phyloP scores from a whole-genome alignment of 306 rosid species.

The Psophocarpus tetragonolobus region DNA sequence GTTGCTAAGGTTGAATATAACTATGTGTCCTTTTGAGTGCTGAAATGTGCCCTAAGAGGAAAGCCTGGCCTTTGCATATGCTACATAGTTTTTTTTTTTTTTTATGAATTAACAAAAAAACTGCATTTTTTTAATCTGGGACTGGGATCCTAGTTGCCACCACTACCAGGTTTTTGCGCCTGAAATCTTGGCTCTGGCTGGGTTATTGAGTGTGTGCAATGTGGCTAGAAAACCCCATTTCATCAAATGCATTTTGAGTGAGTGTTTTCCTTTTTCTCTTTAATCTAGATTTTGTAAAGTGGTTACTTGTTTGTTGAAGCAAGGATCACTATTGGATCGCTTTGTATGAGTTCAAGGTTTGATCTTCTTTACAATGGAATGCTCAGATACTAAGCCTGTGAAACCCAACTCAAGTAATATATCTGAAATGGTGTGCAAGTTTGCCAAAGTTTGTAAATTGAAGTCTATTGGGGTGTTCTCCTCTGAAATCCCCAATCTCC shows the following conservation, averaged over 20 bases:
- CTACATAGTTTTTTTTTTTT: no score
- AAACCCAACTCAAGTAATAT: slow-evolving; percentile 69
- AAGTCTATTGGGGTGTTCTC: slow-evolving; percentile 78
- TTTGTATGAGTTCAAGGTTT: slow-evolving; percentile 37
- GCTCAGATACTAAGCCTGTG: slow-evolving; percentile 46
- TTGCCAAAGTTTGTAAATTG: slow-evolving; percentile 68
- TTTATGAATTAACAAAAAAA: neutral
- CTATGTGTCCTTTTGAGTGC: neutral
- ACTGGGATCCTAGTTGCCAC: slow-evolving; percentile 37
- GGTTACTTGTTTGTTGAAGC: slow-evolving; percentile 26
- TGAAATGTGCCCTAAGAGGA: neutral
- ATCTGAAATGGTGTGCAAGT: slow-evolving; percentile 69
- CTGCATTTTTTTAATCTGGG: neutral
- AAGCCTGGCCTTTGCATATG: neutral
- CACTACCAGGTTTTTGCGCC: slow-evolving; percentile 30
- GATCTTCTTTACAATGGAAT: slow-evolving; percentile 51
- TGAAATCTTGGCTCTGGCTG: slow-evolving; percentile 45
- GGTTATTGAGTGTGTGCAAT: slow-evolving; percentile 26
- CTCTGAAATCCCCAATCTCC: slow-evolving; percentile 50
- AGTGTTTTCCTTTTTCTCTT: neutral
- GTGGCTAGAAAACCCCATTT: slow-evolving; percentile 18
- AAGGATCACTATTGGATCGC: slow-evolving; percentile 31
- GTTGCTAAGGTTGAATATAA: neutral
- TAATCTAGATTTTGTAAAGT: slow-evolving; percentile 16
- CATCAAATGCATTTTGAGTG: slow-evolving; percentile 2